phyloP scores from a whole-genome alignment of 768 basidiomycete genomes.

The Termitomyces sp. region DNA sequence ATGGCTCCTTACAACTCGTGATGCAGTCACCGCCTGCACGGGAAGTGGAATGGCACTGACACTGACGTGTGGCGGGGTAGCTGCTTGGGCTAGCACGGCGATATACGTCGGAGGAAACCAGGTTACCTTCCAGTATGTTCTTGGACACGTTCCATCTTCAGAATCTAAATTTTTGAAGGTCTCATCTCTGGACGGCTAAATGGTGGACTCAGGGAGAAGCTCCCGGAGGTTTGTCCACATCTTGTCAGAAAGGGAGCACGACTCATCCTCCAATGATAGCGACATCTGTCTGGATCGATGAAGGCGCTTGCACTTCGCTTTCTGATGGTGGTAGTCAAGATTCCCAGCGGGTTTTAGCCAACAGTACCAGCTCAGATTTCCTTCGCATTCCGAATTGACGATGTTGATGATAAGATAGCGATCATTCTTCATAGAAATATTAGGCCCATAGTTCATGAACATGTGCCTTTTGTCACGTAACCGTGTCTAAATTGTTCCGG shows the following conservation, averaged over 20 bases:
- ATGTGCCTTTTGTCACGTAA: constrained; percentile 4
- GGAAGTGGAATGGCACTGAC: constrained; percentile 24
- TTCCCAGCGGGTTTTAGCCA: constrained; percentile 5
- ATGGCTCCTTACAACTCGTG: neutral
- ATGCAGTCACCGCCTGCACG: constrained; percentile 53
- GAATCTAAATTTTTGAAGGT: constrained; percentile 21
- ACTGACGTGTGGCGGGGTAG: constrained; percentile 42
- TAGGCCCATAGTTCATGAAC: neutral
- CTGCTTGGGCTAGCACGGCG: constrained; percentile 46
- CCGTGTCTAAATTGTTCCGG: neutral
- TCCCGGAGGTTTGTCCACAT: constrained; percentile 42
- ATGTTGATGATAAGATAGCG: neutral
- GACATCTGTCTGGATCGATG: constrained; percentile 51
- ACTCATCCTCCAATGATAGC: constrained; percentile 28
- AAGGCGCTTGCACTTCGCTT: constrained; percentile 44
- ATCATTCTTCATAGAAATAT: neutral
- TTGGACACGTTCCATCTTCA: constrained; percentile 5
- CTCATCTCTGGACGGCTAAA: constrained; percentile 44
- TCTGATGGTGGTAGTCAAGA: constrained; percentile 9
- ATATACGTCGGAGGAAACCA: constrained; percentile 51
- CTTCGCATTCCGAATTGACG: constrained; percentile 18
- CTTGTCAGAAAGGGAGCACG: neutral
- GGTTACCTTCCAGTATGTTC: constrained; percentile 45
- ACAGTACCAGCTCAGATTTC: constrained; percentile 9
- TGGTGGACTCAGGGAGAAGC: constrained; percentile 62